Base-by-base conservation (phyloP, 2,329 filamentous ascomycete species). In the Botrytis aclada region DNA sequence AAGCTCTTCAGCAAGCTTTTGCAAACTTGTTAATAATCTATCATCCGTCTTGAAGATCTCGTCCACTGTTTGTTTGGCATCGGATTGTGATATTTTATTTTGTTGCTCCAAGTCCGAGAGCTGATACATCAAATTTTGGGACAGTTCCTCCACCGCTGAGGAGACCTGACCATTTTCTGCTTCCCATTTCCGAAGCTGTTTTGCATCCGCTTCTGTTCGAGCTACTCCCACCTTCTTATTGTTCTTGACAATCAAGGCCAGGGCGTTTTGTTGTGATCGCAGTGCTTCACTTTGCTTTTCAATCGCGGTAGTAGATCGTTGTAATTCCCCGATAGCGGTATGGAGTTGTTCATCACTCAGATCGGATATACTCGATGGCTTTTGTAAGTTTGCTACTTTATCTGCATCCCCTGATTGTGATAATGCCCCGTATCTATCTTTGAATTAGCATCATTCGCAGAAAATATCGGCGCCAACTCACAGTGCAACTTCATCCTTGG, bases 1-100 rank as follows among this genome's bases (percentile, higher is more conserved):
- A 5, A 93, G 84, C 76, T 90, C 89, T 73, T 86, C 86, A 0
- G 90, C 86, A 2, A 93, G 84, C 76, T 91, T 92, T 78, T 92
- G 89, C 4, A 93, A 82, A 73, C 89, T 89, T 32, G 86, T 84
- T 1, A 93, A 82, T 3, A 93, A 83, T 74, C 88, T 89, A 78
- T 93, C 90, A 74, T 93, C 91, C 1, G 88, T 87, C 14, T 84
- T 83, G 14, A 92, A 81, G 18, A 87, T 80, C 25, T 82, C 83
- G 34, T 85, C 84, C 0, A 89, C 82, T 0, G 84, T 85, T 72
- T 85, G 83, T 64, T 84, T 85, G 25, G 90, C 79, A 4, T 82
- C 81, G 2, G 83, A 80, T 6, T 83, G 83, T 0, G 85, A 83
- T 0, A 81, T 81, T 12, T 85, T 85, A 9, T 80, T 80, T 58